Conservation (phyloP, 2,329 filamentous ascomycete species). For the Epichloe sibirici region DNA sequence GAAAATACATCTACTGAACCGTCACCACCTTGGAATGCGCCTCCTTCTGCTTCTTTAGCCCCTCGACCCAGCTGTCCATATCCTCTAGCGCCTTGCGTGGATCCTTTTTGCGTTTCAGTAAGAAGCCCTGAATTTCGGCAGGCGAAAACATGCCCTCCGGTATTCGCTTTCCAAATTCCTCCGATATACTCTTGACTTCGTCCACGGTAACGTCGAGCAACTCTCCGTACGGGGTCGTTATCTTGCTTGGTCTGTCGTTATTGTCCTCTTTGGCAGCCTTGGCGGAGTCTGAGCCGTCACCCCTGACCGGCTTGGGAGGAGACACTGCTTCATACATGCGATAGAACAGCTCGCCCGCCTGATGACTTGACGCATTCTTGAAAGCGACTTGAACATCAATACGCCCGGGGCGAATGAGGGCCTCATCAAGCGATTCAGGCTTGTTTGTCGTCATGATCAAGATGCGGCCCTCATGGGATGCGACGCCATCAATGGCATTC, state of each 20-base stretch:
- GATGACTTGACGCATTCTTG: constrained; percentile 39
- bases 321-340: constrained; percentile 41
- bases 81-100: constrained; percentile 43
- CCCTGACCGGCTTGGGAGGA: constrained; percentile 3
- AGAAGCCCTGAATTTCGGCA: constrained; percentile 53
- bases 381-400: constrained; percentile 61
- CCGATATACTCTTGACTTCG: constrained; percentile 33
- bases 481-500: constrained; percentile 75
- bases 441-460: constrained; percentile 77
- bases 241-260: constrained; percentile 1
- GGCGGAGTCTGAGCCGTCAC: not conserved
- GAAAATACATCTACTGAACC: constrained; percentile 23
- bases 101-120: constrained; percentile 49
- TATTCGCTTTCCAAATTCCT: constrained; percentile 39
- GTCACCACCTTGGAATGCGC: constrained; percentile 33
- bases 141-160: constrained; percentile 41
- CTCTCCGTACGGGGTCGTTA: not conserved
- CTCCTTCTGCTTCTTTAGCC: constrained; percentile 37
- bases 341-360: constrained; percentile 46
- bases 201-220: constrained; percentile 21
- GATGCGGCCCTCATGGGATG: constrained; percentile 65
- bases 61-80: constrained; percentile 40
- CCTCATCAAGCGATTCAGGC: constrained; percentile 59
- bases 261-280: not conserved
- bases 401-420: constrained; percentile 60